Conservation (phyloP, 768 basidiomycete genomes). For the Arthromyces matolae region DNA sequence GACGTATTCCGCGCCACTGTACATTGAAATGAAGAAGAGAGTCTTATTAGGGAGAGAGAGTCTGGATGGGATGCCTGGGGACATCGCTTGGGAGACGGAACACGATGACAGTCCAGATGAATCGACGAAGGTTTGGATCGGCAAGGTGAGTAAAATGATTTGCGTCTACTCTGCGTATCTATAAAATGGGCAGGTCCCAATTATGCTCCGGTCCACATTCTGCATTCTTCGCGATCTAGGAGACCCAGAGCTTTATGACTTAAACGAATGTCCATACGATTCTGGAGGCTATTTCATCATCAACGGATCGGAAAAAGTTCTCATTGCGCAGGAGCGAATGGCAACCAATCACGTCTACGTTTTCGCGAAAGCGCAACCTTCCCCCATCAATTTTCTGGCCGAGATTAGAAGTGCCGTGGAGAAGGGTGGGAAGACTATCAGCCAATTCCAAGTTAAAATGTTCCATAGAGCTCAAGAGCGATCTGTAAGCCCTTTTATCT, state of each 20-base stretch:
- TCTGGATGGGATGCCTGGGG: slow-evolving; percentile 75
- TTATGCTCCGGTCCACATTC: slow-evolving; percentile 95
- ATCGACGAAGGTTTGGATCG: slow-evolving; percentile 87
- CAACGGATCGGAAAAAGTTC: slow-evolving; percentile 99
- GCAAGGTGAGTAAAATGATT: slow-evolving; percentile 62
- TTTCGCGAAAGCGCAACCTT: slow-evolving; percentile 96
- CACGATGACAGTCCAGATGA: slow-evolving; percentile 61
- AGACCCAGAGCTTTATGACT: slow-evolving; percentile 79
- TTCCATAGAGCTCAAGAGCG: slow-evolving; percentile 88
- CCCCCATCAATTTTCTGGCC: slow-evolving; percentile 91
- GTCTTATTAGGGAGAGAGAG: slow-evolving; percentile 79
- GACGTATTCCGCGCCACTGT: slow-evolving; percentile 94
- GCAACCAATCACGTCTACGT: slow-evolving; percentile 99
- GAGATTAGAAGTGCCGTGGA: slow-evolving; percentile 98
- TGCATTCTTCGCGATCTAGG: slow-evolving; percentile 82
- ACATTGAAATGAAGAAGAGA: slow-evolving; percentile 92
- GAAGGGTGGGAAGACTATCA: slow-evolving; percentile 97
- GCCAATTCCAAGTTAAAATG: slow-evolving; percentile 97
- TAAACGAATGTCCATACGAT: slow-evolving; percentile 98
- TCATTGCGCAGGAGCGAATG: slow-evolving; percentile 99
- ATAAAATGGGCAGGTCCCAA: slow-evolving; percentile 67
- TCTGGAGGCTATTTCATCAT: slow-evolving; percentile 99
- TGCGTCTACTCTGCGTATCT: background rate
- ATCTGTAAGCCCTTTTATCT: slow-evolving; percentile 58
- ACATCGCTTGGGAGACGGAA: slow-evolving; percentile 73